phyloP scores from a whole-genome alignment of 2,329 filamentous ascomycete species.

The Penicillium vulpinum region DNA sequence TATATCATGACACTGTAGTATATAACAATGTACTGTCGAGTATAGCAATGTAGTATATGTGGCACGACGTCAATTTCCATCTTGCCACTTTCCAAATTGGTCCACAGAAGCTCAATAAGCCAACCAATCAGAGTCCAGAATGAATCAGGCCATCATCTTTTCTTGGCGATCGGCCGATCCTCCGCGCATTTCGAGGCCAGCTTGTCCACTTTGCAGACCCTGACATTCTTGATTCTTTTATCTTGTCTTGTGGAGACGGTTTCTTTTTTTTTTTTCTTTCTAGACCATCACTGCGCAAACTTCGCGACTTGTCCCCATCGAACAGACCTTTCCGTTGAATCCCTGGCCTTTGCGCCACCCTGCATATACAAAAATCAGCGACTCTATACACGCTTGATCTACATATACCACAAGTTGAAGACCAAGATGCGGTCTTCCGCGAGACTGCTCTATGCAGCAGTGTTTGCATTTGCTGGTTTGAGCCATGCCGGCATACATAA shows the following conservation, averaged over 20 bases:
- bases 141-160: constrained; percentile 7
- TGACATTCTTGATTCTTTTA: background rate
- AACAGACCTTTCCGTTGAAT: background rate
- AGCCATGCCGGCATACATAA: constrained; percentile 48
- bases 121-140: constrained; percentile 1
- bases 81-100: constrained; percentile 1
- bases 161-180: constrained; percentile 11
- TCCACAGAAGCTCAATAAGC: background rate
- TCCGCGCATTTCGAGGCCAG: constrained; percentile 13
- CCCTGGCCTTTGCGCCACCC: constrained; percentile 4
- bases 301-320: no score
- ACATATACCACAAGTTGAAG: background rate
- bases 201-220: constrained; percentile 10
- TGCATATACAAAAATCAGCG: background rate
- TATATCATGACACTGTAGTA: no score
- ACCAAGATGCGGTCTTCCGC: constrained; percentile 54
- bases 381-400: background rate
- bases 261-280: background rate
- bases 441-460: constrained; percentile 61
- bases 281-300: background rate
- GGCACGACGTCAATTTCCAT: background rate
- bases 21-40: background rate
- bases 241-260: background rate
- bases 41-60: background rate
- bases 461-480: constrained; percentile 59